These are phyloP conservation scores for Suhomyces maxii DNA, from an alignment of 1,139 yeast species.

Conservation along the genomic window DNA sequence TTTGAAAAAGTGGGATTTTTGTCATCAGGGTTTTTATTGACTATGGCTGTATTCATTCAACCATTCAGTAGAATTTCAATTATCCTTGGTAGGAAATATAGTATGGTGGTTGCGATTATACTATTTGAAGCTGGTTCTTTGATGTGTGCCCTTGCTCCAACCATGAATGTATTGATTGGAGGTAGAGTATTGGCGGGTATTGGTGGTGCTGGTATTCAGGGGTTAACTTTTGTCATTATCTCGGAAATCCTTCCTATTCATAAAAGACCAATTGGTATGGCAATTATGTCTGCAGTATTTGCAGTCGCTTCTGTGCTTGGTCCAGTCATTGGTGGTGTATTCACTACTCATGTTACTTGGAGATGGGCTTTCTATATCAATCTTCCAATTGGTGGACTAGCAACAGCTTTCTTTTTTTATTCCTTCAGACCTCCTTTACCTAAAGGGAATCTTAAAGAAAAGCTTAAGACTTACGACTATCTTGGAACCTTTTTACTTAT, in stretches of 20 bases:
- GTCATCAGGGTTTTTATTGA: slow-evolving; percentile 25
- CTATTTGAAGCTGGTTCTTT: slow-evolving; percentile 32
- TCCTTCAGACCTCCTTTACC: slow-evolving; percentile 59
- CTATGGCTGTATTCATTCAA: slow-evolving; percentile 35
- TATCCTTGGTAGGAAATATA: slow-evolving; percentile 22
- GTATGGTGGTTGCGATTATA: slow-evolving; percentile 20
- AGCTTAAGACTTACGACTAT: slow-evolving; percentile 46
- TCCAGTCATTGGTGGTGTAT: slow-evolving; percentile 27
- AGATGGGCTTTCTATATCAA: slow-evolving; percentile 78
- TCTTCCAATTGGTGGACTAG: slow-evolving; percentile 64
- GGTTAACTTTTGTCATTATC: slow-evolving; percentile 25
- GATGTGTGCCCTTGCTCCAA: slow-evolving; percentile 35
- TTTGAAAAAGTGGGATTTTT: slow-evolving; percentile 28
- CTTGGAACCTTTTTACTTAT: slow-evolving; percentile 44
- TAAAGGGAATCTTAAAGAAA: slow-evolving; percentile 36
- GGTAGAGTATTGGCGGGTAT: slow-evolving; percentile 37
- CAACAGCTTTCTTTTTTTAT: slow-evolving; percentile 42
- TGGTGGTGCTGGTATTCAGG: slow-evolving; percentile 35
- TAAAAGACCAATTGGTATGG: slow-evolving; percentile 24
- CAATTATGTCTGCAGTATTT: slow-evolving; percentile 19
- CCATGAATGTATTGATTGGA: slow-evolving; percentile 38
- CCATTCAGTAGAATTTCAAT: slow-evolving; percentile 36
- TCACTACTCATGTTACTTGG: slow-evolving; percentile 53
- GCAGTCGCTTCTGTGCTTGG: slow-evolving; percentile 26
- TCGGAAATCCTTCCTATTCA: slow-evolving; percentile 33